A percentile compares a stretch with the other conserved stretches of the same genome.
phyloP scores from a whole-genome alignment of 2,329 filamentous ascomycete species.

The Cytospora schulzeri region DNA sequence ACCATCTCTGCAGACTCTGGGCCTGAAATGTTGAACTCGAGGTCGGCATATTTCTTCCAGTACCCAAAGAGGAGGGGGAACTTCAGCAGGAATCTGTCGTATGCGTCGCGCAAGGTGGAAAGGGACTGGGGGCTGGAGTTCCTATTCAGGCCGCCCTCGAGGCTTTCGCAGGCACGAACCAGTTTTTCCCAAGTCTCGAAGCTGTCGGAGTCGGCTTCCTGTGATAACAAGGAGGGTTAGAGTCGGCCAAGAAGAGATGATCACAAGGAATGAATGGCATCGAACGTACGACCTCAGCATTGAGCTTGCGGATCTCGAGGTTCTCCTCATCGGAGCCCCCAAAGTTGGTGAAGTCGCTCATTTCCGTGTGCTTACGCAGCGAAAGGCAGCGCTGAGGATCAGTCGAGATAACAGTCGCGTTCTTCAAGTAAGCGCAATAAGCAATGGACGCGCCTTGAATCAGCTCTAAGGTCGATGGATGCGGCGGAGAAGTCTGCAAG shows the following conservation, averaged over 20 bases:
- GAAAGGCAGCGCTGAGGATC: conserved; percentile 6
- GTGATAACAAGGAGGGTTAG: conserved; percentile 25
- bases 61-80: conserved; percentile 97
- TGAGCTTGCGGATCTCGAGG: conserved; percentile 77
- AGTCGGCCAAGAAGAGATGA: neutral
- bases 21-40: conserved; percentile 95
- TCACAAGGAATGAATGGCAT: neutral
- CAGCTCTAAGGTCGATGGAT: conserved; percentile 6
- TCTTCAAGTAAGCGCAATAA: neutral
- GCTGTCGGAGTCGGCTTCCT: conserved; percentile 77
- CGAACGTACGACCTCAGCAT: conserved; percentile 71
- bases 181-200: conserved; percentile 96
- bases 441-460: conserved; percentile 15
- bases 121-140: conserved; percentile 96
- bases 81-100: conserved; percentile 90
- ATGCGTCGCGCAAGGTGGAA: conserved; percentile 80
- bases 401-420: conserved; percentile 3
- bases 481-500: conserved; percentile 6
- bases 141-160: conserved; percentile 91
- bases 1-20: conserved; percentile 98
- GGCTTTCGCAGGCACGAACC: conserved; percentile 75
- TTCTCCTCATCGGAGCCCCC: conserved; percentile 80
- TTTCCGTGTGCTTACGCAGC: conserved; percentile 38
- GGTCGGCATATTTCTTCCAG: conserved; percentile 99
- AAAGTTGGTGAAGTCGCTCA: conserved; percentile 72